Conservation (phyloP, 805 yeast species). For the Ogataea parapolymorpha region DNA sequence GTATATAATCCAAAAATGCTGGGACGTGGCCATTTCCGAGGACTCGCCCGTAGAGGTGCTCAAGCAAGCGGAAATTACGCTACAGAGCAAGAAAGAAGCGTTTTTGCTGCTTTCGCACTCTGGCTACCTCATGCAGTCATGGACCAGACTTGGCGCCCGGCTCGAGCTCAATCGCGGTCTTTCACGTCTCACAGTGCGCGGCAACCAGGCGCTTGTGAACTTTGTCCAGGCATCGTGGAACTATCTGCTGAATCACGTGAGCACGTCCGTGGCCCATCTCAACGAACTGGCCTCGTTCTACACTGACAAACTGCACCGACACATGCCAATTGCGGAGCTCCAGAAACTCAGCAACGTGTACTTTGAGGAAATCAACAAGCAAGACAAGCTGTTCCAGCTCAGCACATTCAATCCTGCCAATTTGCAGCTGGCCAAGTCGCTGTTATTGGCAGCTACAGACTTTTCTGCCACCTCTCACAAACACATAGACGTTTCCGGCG, state of each 20-base stretch:
- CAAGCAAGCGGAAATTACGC: conserved; percentile 23
- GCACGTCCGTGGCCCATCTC: conserved; percentile 23
- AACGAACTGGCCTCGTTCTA: conserved; percentile 19
- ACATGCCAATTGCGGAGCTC: conserved; percentile 25
- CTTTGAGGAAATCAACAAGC: conserved; percentile 29
- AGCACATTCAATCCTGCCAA: conserved; percentile 28
- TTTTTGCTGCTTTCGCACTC: conserved; percentile 32
- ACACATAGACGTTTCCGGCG: conserved; percentile 8
- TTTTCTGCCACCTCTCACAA: conserved; percentile 21
- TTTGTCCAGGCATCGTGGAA: conserved; percentile 36
- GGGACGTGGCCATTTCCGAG: conserved; percentile 24
- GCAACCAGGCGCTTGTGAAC: conserved; percentile 26
- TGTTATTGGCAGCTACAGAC: conserved; percentile 28
- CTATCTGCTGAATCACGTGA: conserved; percentile 27
- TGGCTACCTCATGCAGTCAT: conserved; percentile 32
- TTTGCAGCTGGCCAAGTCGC: conserved; percentile 26
- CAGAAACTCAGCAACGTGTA: conserved; percentile 31
- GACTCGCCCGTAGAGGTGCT: conserved; percentile 16
- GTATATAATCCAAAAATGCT: conserved; percentile 22
- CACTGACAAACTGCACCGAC: conserved; percentile 13
- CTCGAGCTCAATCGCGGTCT: conserved; percentile 27
- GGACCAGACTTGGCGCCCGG: conserved; percentile 36
- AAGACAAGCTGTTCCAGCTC: conserved; percentile 26
- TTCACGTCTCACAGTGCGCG: conserved; percentile 28
- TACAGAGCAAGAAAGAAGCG: conserved; percentile 30